These are phyloP conservation scores for Aegle marmelos DNA, from an alignment of 345 rosid species.

Conservation along the genomic window DNA sequence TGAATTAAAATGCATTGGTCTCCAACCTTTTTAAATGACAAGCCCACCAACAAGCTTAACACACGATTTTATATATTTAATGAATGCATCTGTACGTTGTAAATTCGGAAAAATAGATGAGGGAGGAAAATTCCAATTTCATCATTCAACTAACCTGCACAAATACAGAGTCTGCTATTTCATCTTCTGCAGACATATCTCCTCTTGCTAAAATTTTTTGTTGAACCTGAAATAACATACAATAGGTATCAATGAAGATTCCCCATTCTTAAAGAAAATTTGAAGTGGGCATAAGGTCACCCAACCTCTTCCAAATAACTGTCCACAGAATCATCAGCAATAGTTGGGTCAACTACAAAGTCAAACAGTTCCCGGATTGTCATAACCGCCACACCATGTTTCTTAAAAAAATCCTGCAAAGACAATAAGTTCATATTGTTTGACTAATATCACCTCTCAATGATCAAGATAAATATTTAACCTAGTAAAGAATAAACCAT, in stretches of 20 bases:
- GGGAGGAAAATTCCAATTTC: neutral
- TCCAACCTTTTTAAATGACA: neutral
- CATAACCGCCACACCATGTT: constrained; percentile 95
- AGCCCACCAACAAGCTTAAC: neutral
- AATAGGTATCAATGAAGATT: neutral
- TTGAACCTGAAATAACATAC: constrained; percentile 53
- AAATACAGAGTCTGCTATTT: constrained; percentile 89
- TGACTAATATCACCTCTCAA: neutral
- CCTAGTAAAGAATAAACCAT: neutral
- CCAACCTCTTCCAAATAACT: constrained; percentile 83
- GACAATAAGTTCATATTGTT: neutral
- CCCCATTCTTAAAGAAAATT: neutral
- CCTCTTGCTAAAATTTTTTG: constrained; percentile 65
- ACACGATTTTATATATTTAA: neutral
- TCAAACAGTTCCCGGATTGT: constrained; percentile 88
- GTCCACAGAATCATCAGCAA: constrained; percentile 75
- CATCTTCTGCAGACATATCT: constrained; percentile 73
- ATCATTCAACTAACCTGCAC: constrained; percentile 59
- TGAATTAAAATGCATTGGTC: neutral
- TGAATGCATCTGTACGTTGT: neutral
- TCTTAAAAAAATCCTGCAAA: constrained; percentile 80
- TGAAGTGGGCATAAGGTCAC: neutral
- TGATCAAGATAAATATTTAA: neutral
- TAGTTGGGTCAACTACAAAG: constrained; percentile 86
- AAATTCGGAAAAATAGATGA: neutral